phyloP scores from a whole-genome alignment of 306 rosid genomes.

The Cyamopsis tetragonoloba region DNA sequence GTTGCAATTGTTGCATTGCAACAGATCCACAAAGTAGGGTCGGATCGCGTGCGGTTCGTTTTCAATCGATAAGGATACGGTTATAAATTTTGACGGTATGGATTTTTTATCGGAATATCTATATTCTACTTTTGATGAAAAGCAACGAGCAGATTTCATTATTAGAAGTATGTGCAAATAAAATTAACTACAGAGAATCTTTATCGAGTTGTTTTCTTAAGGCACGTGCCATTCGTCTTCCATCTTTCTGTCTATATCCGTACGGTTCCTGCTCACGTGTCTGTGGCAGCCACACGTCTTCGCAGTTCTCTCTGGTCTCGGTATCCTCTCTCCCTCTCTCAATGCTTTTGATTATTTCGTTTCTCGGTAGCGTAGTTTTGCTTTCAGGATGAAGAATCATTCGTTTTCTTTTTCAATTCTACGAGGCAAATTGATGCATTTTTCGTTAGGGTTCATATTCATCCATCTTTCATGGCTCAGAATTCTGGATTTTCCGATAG shows the following conservation, averaged over 20 bases:
- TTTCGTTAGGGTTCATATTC: slow-evolving; percentile 19
- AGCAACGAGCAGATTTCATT: too few relatives aligned
- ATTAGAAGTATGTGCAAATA: too few relatives aligned
- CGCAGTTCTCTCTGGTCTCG: slow-evolving; percentile 24
- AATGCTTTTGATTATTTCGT: not conserved
- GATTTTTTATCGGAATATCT: too few relatives aligned
- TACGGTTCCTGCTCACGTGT: slow-evolving; percentile 8
- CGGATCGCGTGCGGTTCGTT: too few relatives aligned
- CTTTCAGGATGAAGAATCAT: not conserved
- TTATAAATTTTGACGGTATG: too few relatives aligned
- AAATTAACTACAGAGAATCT: too few relatives aligned
- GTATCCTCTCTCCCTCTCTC: slow-evolving; percentile 6
- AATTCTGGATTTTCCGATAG: not conserved
- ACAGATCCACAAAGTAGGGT: too few relatives aligned
- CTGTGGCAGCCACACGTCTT: slow-evolving; percentile 58
- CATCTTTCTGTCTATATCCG: not conserved
- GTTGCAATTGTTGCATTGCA: too few relatives aligned
- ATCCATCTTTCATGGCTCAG: not conserved
- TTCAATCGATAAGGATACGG: too few relatives aligned
- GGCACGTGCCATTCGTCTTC: slow-evolving; percentile 11
- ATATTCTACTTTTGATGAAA: too few relatives aligned
- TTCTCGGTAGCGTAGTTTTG: not conserved
- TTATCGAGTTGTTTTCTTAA: too few relatives aligned
- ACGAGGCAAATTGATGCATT: not conserved
- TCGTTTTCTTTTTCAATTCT: not conserved